Evolutionary conservation across 2,329 filamentous ascomycete genomes (phyloP), one percentile per base, ranked within the genome.

Genomic region (Peltaster fructicola): DNA sequence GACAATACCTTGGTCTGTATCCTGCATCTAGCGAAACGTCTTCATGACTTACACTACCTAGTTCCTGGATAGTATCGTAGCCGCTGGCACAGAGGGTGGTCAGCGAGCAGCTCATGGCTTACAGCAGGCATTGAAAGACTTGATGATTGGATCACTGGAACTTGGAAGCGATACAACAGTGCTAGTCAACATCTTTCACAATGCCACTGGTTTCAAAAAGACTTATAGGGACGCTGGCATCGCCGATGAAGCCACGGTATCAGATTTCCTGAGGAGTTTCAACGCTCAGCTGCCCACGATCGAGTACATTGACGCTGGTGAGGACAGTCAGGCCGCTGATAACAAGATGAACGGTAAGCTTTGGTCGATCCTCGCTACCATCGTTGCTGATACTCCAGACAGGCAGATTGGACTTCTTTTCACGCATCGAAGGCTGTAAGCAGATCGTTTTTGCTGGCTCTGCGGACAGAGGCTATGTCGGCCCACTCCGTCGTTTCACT

Each of bases 251-350:
- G n/a, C 15, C 5, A 15, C 14, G 15, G 13, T 23, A 8, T n/a
- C 11, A 14, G 13, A 23, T 15, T 23, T 23, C 22, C 11, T 23
- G 11, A 8, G 12, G 9, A 15, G 22, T 4, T 23, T 23, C 22
- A 23, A 23, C 22, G 10, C 11, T 8, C 14, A 14, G 8, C 13
- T 23, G 12, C 13, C 13, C 8, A 15, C 17, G 12, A 9, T 23
- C 14, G 22, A 23, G 13, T 15, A 15, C 8, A 23, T 23, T 15
- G 22, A 23, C 17, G 22, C 22, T 8, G 22, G 22, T 23, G 11
- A 12, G 8, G 22, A 23, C 22, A 23, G 17, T 13, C 14, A 23
- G 11, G 22, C 22, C 13, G 22, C 22, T 7, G 22, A 23, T 23
- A 23, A 7, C 8, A 14, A 15, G 10, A 23, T 23, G 11, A 14